Evolutionary conservation across 768 basidiomycete genomes (phyloP), one percentile per base, ranked within the genome.

Genomic region (Leccinum olivaceopallidum): DNA sequence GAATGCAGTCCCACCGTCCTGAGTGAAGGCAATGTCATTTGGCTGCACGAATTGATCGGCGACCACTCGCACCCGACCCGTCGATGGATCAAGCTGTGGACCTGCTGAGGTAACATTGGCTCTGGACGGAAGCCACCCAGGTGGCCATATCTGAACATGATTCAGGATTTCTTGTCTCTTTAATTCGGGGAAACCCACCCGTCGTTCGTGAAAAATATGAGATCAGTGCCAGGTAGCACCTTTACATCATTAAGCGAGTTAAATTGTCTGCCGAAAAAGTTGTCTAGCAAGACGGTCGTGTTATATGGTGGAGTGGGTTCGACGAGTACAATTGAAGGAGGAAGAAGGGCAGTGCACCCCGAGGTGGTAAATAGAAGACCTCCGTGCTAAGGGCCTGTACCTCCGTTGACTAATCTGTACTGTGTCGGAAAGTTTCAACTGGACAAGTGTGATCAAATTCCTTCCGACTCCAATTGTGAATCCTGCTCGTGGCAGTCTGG

Each of bases 221-320:
- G 0, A 53, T 36, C 32, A 22, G 32, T 53, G 12, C 53, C 53
- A 53, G 53, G 53, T 7, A 53, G 20, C 14, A 53, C 28, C 53
- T 53, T 53, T 2, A 53, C 32, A 22, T 53, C 20, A 32, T 53
- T 36, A 5, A 53, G 32, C 3, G 53, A 53, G 20, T 53, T 53
- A 9, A 53, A 53, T 32, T 53, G 53, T 16, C 53, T 53, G 5
- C 53, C 53, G 20, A 34, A 53, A 36, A 53, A 53, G 20, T 53
- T 53, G 53, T 36, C 34, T n/a, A 53, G 32, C 53, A 53, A 20
- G n/a, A 53, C 53, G 16, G 53, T 53, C 32, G 53, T 20, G n/a
- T 53, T 53, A 2, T 53, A 36, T 20, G 53, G 34, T 13, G 53
- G 32, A 14, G 3, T 20, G 14, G 53, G 34, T n/a, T 53, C 0